A percentile compares a stretch with the other conserved stretches of the same genome.
Conservation (phyloP, 139 green algal species). For the Chlorella sp. region DNA sequence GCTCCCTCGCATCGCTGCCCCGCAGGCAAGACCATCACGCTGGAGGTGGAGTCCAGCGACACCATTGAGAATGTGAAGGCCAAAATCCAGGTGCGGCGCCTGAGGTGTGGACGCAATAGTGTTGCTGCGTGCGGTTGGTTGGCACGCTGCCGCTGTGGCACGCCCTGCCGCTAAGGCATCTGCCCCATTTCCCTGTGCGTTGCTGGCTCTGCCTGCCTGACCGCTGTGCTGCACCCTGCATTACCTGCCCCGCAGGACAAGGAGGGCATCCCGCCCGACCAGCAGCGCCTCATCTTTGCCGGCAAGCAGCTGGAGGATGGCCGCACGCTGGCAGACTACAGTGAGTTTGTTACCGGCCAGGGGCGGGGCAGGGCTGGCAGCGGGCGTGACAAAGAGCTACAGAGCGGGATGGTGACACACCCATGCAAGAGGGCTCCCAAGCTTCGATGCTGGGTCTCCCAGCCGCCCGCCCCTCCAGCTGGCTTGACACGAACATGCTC, state of each 20-base stretch:
- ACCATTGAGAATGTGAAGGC: conserved; percentile 93
- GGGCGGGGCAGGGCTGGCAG: too few species aligned
- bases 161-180: background rate
- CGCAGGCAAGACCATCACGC: conserved; percentile 84
- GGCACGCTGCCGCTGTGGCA: background rate
- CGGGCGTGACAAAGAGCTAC: too few species aligned
- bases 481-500: too few species aligned
- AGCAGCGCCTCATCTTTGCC: conserved; percentile 96
- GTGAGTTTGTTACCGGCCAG: too few species aligned
- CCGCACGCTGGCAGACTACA: conserved; percentile 94
- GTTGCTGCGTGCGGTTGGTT: too few species aligned
- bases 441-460: too few species aligned
- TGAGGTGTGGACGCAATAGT: background rate
- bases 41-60: conserved; percentile 86
- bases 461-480: too few species aligned
- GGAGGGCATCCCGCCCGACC: conserved; percentile 89
- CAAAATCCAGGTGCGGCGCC: conserved; percentile 83
- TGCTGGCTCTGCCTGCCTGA: too few species aligned
- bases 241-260: conserved; percentile 70
- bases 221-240: background rate
- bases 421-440: too few species aligned
- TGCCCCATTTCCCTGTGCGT: too few species aligned
- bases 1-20: conserved; percentile 76
- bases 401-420: too few species aligned
- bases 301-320: conserved; percentile 97